These are phyloP conservation scores for Geosmithia flava DNA, from an alignment of 2,329 filamentous ascomycete genomes.

Conservation along the genomic window DNA sequence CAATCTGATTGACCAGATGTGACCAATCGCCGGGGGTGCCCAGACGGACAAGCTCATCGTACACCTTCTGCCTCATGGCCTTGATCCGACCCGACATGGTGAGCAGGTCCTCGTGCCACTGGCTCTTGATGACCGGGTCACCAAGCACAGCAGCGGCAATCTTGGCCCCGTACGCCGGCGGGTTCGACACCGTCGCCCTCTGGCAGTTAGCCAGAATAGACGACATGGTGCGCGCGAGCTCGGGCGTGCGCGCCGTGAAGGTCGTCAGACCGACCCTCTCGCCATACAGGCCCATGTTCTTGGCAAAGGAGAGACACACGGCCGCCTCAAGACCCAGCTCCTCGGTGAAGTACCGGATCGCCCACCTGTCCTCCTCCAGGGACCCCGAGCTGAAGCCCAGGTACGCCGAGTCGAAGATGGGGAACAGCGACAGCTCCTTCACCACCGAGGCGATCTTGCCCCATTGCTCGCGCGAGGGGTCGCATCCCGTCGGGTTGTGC, in stretches of 20 bases:
- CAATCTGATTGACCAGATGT: slow-evolving; percentile 21
- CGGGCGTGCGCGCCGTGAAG: slow-evolving; percentile 12
- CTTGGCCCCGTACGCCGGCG: slow-evolving; percentile 20
- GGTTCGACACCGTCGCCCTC: slow-evolving; percentile 20
- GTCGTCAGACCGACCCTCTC: slow-evolving; percentile 18
- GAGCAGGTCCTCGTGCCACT: slow-evolving; percentile 21
- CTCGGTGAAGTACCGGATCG: slow-evolving; percentile 18
- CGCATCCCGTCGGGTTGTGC: slow-evolving; percentile 24
- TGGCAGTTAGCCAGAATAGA: slow-evolving; percentile 18
- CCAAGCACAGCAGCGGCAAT: slow-evolving; percentile 19
- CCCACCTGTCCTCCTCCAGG: slow-evolving; percentile 17
- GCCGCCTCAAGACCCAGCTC: slow-evolving; percentile 32
- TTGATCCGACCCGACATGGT: slow-evolving; percentile 22
- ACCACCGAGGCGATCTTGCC: slow-evolving; percentile 15
- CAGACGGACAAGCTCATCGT: slow-evolving; percentile 15
- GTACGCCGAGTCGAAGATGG: slow-evolving; percentile 24
- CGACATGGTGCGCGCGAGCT: slow-evolving; percentile 5
- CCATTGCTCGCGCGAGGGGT: slow-evolving; percentile 20
- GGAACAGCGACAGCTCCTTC: slow-evolving; percentile 13
- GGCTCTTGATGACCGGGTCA: slow-evolving; percentile 10
- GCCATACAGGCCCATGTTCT: slow-evolving; percentile 39
- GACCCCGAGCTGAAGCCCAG: slow-evolving; percentile 23
- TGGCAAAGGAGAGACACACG: slow-evolving; percentile 48
- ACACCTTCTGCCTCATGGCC: slow-evolving; percentile 19
- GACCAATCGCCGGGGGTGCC: slow-evolving; percentile 22